Conservation (phyloP, 257 asterid genomes). For the Nicotiana obtusifolia region DNA sequence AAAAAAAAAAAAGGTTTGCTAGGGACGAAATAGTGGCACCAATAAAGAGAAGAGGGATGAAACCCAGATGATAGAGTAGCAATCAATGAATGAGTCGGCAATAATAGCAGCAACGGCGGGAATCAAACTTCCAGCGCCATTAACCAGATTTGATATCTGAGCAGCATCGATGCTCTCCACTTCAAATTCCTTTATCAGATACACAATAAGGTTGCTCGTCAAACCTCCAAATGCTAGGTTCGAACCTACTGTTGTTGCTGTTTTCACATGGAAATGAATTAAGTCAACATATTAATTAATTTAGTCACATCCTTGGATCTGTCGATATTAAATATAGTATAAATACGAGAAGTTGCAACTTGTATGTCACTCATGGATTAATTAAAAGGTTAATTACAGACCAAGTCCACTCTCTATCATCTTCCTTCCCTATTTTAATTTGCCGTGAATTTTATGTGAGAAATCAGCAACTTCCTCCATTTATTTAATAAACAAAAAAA, state of each 20-base stretch:
- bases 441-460: no score
- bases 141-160: conserved; percentile 24
- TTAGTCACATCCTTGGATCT: no score
- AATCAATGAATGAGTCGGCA: conserved; percentile 48
- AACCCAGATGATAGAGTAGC: conserved; percentile 39
- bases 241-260: conserved; percentile 34
- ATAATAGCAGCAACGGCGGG: conserved; percentile 42
- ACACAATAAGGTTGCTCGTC: conserved; percentile 39
- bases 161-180: conserved; percentile 35
- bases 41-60: conserved; percentile 36
- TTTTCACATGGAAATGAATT: background rate
- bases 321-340: no score
- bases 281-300: background rate
- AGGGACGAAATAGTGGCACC: conserved; percentile 14
- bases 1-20: no score
- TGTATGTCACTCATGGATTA: no score
- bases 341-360: no score
- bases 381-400: no score
- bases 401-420: no score
- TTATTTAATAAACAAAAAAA: no score
- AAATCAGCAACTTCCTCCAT: no score
- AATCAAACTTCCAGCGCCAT: conserved; percentile 27
- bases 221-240: conserved; percentile 34
- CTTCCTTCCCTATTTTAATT: no score
- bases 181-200: conserved; percentile 37